phyloP scores from a whole-genome alignment of 139 green algal species.

The Picochlorum sp. region DNA sequence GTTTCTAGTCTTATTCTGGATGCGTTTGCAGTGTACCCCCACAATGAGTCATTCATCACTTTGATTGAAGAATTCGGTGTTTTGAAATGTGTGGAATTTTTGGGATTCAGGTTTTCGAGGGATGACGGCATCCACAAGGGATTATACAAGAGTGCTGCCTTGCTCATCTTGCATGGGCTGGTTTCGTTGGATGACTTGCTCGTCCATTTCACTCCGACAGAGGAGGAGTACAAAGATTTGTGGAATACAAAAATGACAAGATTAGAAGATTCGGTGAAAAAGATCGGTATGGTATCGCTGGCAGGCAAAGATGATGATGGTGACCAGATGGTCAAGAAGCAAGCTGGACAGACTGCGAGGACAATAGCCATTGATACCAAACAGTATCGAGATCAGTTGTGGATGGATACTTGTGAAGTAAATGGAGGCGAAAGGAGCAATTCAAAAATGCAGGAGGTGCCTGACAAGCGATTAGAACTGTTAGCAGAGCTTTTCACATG shows the following conservation, averaged over 20 bases:
- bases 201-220: slow-evolving; percentile 43
- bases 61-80: slow-evolving; percentile 31
- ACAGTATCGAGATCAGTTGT: background rate
- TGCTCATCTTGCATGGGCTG: slow-evolving; percentile 23
- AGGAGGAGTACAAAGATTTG: slow-evolving; percentile 28
- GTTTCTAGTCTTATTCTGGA: slow-evolving; percentile 71
- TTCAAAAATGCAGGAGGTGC: background rate
- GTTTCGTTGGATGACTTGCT: slow-evolving; percentile 52
- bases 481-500: slow-evolving; percentile 35
- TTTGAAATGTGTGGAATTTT: slow-evolving; percentile 19
- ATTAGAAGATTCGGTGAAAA: slow-evolving; percentile 31
- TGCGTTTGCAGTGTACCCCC: slow-evolving; percentile 37
- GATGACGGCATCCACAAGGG: background rate
- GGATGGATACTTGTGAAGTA: too few relatives aligned
- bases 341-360: slow-evolving; percentile 21
- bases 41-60: slow-evolving; percentile 27
- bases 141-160: slow-evolving; percentile 4
- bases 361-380: slow-evolving; percentile 41
- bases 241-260: slow-evolving; percentile 19
- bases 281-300: slow-evolving; percentile 57
- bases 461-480: slow-evolving; percentile 45
- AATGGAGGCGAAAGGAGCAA: background rate
- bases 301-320: slow-evolving; percentile 4
- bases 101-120: slow-evolving; percentile 34
- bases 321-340: slow-evolving; percentile 1